phyloP scores from a whole-genome alignment of 2,329 filamentous ascomycete genomes.

The Aspergillus melleus region DNA sequence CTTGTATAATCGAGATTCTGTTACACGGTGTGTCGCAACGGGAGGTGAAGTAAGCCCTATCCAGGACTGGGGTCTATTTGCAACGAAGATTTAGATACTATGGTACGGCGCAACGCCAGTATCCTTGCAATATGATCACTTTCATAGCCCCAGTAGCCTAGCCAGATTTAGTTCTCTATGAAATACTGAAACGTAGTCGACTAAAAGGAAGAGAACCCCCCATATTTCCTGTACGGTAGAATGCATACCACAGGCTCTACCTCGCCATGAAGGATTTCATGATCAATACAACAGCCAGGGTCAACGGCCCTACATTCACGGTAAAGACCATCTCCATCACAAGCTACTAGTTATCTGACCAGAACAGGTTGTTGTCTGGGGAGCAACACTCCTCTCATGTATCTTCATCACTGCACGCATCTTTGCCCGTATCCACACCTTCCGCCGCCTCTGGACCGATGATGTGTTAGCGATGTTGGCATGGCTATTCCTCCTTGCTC shows the following conservation, averaged over 20 bases:
- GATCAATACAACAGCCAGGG: not conserved
- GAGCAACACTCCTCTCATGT: not conserved
- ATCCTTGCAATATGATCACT: not conserved
- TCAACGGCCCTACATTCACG: not conserved
- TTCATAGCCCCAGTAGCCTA: too few species aligned
- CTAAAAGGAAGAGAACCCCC: not conserved
- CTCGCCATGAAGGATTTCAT: not conserved
- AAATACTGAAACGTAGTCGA: not conserved
- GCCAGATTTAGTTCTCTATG: not conserved
- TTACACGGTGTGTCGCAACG: too few species aligned
- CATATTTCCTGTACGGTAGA: not conserved
- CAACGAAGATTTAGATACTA: not conserved
- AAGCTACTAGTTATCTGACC: not conserved
- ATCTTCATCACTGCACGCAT: not conserved
- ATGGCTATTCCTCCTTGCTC: not conserved
- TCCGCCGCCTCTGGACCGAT: constrained; percentile 1
- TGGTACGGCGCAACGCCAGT: not conserved
- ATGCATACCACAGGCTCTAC: not conserved
- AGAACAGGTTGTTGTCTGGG: not conserved
- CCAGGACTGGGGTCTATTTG: not conserved
- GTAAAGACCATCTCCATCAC: not conserved
- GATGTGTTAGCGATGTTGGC: not conserved
- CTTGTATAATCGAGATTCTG: not conserved
- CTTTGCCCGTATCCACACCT: not conserved
- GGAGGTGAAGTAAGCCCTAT: too few species aligned